Evolutionary conservation across 2,329 filamentous ascomycete genomes (phyloP).

Genomic region (Trichoderma semiorbis): DNA sequence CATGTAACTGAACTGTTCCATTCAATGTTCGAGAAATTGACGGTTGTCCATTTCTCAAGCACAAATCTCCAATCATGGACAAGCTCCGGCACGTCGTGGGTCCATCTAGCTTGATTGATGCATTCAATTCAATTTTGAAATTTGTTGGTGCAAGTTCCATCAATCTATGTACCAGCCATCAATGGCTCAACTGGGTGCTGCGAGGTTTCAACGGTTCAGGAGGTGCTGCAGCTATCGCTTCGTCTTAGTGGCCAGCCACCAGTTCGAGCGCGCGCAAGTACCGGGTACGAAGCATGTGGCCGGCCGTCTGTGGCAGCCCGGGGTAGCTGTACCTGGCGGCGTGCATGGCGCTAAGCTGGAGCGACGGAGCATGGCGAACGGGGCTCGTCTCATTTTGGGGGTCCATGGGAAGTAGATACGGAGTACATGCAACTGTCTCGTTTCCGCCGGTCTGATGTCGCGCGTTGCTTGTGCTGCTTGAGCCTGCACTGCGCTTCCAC

Average conservation of each 20-base stretch:
- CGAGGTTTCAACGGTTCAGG: not conserved
- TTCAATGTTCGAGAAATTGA: not conserved
- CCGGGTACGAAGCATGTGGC: not conserved
- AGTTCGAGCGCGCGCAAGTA: not conserved
- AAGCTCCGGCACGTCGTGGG: not conserved
- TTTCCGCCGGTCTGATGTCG: not conserved
- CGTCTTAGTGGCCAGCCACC: not conserved
- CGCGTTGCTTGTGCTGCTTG: not conserved
- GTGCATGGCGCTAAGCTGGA: slow-evolving; percentile 3
- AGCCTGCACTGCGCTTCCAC: not conserved
- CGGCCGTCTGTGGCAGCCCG: not conserved
- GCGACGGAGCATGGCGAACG: not conserved
- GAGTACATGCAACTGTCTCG: not conserved
- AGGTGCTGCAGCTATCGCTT: not conserved
- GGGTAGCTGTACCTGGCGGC: not conserved
- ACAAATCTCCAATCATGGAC: not conserved
- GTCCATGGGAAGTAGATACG: not conserved
- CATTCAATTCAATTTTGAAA: not conserved
- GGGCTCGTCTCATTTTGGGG: not conserved
- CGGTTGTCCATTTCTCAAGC: not conserved
- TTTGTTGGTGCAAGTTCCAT: not conserved
- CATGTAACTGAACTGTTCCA: not conserved
- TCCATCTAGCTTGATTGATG: not conserved
- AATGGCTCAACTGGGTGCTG: not conserved
- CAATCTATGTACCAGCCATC: not conserved